A percentile compares a stretch with the other conserved stretches of the same genome.
These are phyloP conservation scores for Arabidopsis hybrid DNA, from an alignment of 441 rosid genomes.

Conservation along the genomic window DNA sequence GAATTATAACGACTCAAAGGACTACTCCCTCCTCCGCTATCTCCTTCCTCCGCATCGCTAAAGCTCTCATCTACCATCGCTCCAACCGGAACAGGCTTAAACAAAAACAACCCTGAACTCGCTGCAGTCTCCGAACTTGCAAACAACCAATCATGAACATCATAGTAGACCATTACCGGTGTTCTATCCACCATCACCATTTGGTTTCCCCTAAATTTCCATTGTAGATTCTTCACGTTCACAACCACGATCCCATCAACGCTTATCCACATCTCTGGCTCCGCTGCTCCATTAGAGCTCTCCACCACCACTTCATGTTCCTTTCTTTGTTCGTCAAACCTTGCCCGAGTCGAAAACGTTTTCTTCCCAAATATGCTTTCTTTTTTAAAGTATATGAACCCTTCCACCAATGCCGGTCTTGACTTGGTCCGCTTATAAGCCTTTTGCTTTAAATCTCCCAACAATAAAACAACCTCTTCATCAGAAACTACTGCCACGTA, in stretches of 20 bases:
- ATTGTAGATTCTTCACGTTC: conserved; percentile 79
- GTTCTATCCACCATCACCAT: conserved; percentile 63
- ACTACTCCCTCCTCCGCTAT: conserved; percentile 43
- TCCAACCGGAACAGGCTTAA: conserved; percentile 60
- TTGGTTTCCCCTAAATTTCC: conserved; percentile 89
- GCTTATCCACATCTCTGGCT: conserved; percentile 77
- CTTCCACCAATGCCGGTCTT: conserved; percentile 79
- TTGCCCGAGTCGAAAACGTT: conserved; percentile 66
- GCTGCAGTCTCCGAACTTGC: conserved; percentile 41
- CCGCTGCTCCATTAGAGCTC: conserved; percentile 30
- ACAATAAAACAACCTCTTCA: conserved; percentile 75
- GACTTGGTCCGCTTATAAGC: conserved; percentile 73
- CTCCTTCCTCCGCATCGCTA: conserved; percentile 42
- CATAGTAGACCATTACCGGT: conserved; percentile 78
- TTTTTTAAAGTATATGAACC: conserved; percentile 67
- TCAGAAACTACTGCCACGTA: conserved; percentile 81
- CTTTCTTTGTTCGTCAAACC: conserved; percentile 61
- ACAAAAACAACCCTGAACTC: conserved; percentile 62
- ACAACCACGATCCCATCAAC: conserved; percentile 78
- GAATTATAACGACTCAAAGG: conserved; percentile 46
- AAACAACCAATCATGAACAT: conserved; percentile 91
- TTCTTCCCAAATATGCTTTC: conserved; percentile 85
- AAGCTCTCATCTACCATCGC: conserved; percentile 36
- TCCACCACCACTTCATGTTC: conserved; percentile 77
- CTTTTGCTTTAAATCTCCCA: conserved; percentile 85